Percentiles rank a stretch among this genome's conserved stretches.
These are phyloP conservation scores for Alloteropsis semialata DNA, from an alignment of 176 grass and related monocot species.

Conservation along the genomic window DNA sequence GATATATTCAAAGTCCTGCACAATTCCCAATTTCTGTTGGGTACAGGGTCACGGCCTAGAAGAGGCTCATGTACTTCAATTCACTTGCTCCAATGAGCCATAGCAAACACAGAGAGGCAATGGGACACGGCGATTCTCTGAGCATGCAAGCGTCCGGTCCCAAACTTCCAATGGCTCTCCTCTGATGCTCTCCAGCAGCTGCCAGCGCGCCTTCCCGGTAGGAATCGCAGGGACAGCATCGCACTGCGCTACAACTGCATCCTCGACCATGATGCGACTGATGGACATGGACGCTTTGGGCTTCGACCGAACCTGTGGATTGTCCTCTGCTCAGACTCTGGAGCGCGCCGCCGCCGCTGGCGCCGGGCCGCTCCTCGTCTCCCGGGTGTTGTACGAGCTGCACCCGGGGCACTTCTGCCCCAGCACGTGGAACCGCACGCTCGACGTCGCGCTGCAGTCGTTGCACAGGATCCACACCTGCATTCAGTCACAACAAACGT, in stretches of 20 bases:
- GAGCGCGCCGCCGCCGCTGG: conserved; percentile 27
- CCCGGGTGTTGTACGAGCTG: conserved; percentile 77
- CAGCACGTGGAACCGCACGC: conserved; percentile 68
- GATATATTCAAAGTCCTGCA: background rate
- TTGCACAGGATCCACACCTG: conserved; percentile 94
- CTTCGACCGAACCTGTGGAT: background rate
- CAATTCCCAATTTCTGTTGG: background rate
- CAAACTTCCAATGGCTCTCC: background rate
- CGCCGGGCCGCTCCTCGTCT: conserved; percentile 45
- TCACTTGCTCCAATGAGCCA: background rate
- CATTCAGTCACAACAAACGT: background rate
- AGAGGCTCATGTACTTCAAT: background rate
- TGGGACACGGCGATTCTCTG: background rate
- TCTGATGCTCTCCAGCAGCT: background rate
- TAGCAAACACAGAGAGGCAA: background rate
- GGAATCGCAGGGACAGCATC: background rate
- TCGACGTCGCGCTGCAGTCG: conserved; percentile 64
- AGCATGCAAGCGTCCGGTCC: background rate
- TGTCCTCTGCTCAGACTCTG: background rate
- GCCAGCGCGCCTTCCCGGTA: background rate
- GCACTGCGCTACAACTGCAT: background rate
- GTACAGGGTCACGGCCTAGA: background rate
- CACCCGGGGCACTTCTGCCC: conserved; percentile 76
- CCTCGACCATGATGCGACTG: background rate
- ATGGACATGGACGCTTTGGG: background rate